A percentile compares a stretch with the other conserved stretches of the same genome.
Conservation (phyloP, 2,329 filamentous ascomycete species). For the Rhinocladiella similis region DNA sequence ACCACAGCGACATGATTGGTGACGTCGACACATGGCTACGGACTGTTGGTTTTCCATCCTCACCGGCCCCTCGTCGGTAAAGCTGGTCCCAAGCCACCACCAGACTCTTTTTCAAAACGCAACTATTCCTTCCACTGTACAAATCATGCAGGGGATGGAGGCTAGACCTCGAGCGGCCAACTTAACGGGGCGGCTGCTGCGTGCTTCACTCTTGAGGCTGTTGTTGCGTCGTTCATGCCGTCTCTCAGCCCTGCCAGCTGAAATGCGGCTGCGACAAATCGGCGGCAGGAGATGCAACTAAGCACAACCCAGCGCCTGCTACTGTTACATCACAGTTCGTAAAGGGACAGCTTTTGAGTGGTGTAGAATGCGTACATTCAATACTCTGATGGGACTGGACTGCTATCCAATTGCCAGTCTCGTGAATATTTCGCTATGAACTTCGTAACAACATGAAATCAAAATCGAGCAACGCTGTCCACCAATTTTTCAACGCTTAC, state of each 20-base stretch:
- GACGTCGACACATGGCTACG: no score
- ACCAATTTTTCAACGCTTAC: no score
- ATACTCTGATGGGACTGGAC: no score
- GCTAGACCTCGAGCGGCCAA: background rate
- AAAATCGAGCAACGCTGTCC: no score
- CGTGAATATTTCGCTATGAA: no score
- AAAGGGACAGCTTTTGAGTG: no score
- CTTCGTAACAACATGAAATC: no score
- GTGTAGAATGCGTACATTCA: no score
- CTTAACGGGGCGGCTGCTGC: background rate
- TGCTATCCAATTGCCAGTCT: no score
- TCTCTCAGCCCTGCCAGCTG: constrained; percentile 1
- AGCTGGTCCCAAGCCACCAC: background rate
- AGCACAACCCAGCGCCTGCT: background rate
- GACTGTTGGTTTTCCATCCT: background rate
- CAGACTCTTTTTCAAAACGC: no score
- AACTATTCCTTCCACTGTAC: no score
- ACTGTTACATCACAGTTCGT: background rate
- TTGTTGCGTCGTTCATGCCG: background rate
- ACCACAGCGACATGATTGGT: background rate
- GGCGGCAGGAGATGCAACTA: background rate
- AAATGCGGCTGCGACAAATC: background rate
- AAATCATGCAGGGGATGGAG: background rate
- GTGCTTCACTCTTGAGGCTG: background rate
- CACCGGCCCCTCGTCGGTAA: no score